Conservation (phyloP, 352 stramenopile species). For the Halophytophthora batemanensis region DNA sequence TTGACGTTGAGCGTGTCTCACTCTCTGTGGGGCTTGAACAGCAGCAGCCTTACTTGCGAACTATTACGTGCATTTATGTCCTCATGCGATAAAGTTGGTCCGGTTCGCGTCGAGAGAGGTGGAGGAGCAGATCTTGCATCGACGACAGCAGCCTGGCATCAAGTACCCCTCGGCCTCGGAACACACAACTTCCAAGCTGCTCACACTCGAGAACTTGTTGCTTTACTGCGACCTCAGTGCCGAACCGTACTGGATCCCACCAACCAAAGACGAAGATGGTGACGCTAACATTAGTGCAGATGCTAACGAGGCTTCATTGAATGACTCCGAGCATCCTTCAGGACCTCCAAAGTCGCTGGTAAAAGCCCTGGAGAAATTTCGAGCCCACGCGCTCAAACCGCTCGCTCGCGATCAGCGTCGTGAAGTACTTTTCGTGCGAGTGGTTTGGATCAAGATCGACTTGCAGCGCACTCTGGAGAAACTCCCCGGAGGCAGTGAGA, state of each 20-base stretch:
- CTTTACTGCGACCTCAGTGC: constrained; percentile 60
- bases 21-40: background rate
- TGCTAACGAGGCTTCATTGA: background rate
- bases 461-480: constrained; percentile 18
- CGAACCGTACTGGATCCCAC: constrained; percentile 22
- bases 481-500: background rate
- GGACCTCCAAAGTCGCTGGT: constrained; percentile 6
- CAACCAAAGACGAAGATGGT: constrained; percentile 1
- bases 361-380: constrained; percentile 30
- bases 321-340: background rate
- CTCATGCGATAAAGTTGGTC: constrained; percentile 34
- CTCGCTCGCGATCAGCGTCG: constrained; percentile 30
- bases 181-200: constrained; percentile 43
- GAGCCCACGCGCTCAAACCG: constrained; percentile 24
- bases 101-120: constrained; percentile 44
- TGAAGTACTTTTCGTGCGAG: constrained; percentile 47
- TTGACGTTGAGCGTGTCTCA: background rate
- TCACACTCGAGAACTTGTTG: constrained; percentile 57
- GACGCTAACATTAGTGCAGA: constrained; percentile 2
- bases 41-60: background rate
- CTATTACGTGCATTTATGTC: background rate
- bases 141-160: constrained; percentile 49
- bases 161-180: constrained; percentile 34
- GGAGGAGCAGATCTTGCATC: constrained; percentile 60
- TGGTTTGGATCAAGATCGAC: constrained; percentile 67